These are phyloP conservation scores for Kurtzmaniella natalensis DNA, from an alignment of 1,139 yeast species.

Conservation along the genomic window DNA sequence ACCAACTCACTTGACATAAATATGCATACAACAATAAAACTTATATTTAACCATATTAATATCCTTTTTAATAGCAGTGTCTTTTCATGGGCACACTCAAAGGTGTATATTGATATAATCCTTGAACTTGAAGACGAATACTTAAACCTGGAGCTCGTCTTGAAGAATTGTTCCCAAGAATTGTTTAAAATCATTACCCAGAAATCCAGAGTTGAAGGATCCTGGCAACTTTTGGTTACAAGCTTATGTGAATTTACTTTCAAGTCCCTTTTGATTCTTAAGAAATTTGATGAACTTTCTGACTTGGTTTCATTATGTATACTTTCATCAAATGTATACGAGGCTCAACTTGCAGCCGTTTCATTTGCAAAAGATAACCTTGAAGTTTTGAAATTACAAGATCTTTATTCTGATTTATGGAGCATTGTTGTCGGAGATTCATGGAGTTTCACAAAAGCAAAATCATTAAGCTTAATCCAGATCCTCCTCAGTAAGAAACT, in stretches of 20 bases:
- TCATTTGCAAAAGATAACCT: slow-evolving; percentile 18
- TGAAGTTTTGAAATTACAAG: slow-evolving; percentile 9
- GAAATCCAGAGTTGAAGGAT: slow-evolving; percentile 31
- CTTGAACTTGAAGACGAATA: not conserved
- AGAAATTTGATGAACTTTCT: slow-evolving; percentile 13
- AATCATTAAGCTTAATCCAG: slow-evolving; percentile 35
- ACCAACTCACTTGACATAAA: slow-evolving; percentile 5
- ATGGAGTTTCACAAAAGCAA: slow-evolving; percentile 43
- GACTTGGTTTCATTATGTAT: slow-evolving; percentile 28
- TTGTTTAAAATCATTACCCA: not conserved
- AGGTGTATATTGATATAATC: slow-evolving; percentile 31
- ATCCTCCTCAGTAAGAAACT: slow-evolving; percentile 12
- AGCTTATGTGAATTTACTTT: slow-evolving; percentile 25
- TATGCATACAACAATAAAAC: slow-evolving; percentile 6
- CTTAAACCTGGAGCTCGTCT: not conserved
- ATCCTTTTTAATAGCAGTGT: slow-evolving; percentile 7
- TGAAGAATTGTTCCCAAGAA: not conserved
- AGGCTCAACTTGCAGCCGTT: slow-evolving; percentile 46
- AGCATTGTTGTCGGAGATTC: slow-evolving; percentile 21
- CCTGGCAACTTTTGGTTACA: slow-evolving; percentile 39
- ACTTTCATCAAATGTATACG: slow-evolving; percentile 34
- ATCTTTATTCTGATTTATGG: slow-evolving; percentile 17
- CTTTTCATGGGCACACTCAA: slow-evolving; percentile 28
- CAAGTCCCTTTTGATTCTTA: slow-evolving; percentile 10
- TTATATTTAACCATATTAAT: not conserved